Evolutionary conservation across 2,329 filamentous ascomycete genomes (phyloP), one percentile per base, ranked within the genome.

Genomic region (Calonectria henricotiae): DNA sequence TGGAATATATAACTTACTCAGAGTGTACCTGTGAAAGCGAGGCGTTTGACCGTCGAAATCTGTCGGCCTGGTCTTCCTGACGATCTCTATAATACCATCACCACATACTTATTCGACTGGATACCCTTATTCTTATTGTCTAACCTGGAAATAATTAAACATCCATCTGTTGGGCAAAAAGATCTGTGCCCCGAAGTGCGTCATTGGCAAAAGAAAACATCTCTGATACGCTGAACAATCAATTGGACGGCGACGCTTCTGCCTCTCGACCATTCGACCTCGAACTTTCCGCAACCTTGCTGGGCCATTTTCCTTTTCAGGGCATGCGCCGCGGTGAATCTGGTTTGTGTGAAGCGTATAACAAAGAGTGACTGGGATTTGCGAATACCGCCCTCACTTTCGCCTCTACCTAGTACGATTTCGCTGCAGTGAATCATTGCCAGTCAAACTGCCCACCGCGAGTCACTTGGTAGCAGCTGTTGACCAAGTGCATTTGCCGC

Each of bases 371-470:
- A 44, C 39, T 44, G 25, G 37, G 13, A 17, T 30, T 13, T 44
- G 39, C 20, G 39, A 61, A 25, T 25, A 37, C 15, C 25, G n/a
- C 17, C 25, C 27, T 61, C 23, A 27, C 25, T 27, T 58, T 32
- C 55, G 23, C 43, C 13, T 27, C 39, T 20, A 6, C 35, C 37
- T 44, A 61, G 25, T 30, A 41, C 55, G 39, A 25, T 44, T 44
- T 43, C 23, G 23, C 55, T 20, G 39, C 39, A 44, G 55, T 61
- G 55, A 61, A 61, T 61, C 55, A 61, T 44, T 44, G 55, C 25
- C 35, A 58, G 39, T 41, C 55, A 44, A 17, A 37, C 27, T 35
- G 17, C 55, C 23, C 37, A 27, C 55, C 20, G 39, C 55, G 12
- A 61, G 39, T 44, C 55, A 44, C 55, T 44, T 44, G 55, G 39